These are phyloP conservation scores for Paxillus involutus DNA, from an alignment of 768 basidiomycete genomes.

Conservation along the genomic window DNA sequence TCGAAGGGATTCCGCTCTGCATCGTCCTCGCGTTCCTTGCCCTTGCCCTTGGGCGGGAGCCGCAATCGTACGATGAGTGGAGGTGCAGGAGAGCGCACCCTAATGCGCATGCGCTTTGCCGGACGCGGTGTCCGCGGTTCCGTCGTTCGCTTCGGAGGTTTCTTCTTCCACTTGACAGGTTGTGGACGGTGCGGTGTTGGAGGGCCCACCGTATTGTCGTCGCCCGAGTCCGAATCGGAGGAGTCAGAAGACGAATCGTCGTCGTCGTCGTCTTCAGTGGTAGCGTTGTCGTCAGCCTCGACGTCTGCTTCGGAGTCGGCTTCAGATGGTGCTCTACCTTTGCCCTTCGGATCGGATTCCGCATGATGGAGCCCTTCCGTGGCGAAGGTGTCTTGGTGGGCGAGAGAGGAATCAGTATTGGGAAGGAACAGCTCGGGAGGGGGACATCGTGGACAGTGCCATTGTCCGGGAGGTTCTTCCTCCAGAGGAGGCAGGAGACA, in stretches of 20 bases:
- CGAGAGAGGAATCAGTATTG: neutral
- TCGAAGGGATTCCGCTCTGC: constrained; percentile 71
- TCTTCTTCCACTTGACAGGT: constrained; percentile 27
- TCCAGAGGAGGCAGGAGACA: constrained; percentile 74
- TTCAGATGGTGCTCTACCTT: constrained; percentile 25
- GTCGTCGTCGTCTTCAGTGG: constrained; percentile 26
- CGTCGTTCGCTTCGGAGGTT: constrained; percentile 24
- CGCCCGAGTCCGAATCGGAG: constrained; percentile 32
- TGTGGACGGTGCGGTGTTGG: constrained; percentile 10
- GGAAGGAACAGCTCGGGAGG: constrained; percentile 22
- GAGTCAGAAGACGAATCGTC: constrained; percentile 21
- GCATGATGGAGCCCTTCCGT: constrained; percentile 26
- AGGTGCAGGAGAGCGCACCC: constrained; percentile 35
- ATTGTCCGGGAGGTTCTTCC: constrained; percentile 71
- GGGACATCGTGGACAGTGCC: constrained; percentile 72
- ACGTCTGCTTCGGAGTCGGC: constrained; percentile 29
- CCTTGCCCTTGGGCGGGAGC: constrained; percentile 61
- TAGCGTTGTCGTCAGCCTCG: constrained; percentile 36
- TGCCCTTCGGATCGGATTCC: constrained; percentile 27
- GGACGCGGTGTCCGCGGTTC: constrained; percentile 29
- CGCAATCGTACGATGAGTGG: constrained; percentile 51
- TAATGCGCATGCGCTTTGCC: constrained; percentile 48
- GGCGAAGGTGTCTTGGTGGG: constrained; percentile 43
- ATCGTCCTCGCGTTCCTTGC: constrained; percentile 69
- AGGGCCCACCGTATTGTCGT: constrained; percentile 12